A percentile compares a stretch with the other conserved stretches of the same genome.
Evolutionary conservation across 2,329 filamentous ascomycete genomes (phyloP).

Genomic region (Diaporthe humulicola): DNA sequence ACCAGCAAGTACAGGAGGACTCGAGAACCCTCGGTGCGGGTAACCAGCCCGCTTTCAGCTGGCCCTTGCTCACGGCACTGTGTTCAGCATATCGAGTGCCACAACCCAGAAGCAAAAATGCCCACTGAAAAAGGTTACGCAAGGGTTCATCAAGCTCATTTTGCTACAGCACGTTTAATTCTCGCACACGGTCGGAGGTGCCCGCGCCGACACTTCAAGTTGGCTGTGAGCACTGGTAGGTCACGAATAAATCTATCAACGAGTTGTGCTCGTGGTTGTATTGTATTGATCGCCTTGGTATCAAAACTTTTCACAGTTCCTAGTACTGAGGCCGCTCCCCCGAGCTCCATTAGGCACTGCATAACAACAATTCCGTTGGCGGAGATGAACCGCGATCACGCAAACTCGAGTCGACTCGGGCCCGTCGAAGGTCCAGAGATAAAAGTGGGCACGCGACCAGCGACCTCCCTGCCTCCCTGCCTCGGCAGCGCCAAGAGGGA

Average conservation of each 20-base stretch:
- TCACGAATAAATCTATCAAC: neutral
- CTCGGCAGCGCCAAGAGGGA: conserved; percentile 14
- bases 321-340: neutral
- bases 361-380: neutral
- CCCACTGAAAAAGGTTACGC: conserved; percentile 24
- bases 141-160: conserved; percentile 22
- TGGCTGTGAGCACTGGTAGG: too few species aligned
- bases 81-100: neutral
- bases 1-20: neutral
- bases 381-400: conserved; percentile 29
- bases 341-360: neutral
- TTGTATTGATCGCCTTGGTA: neutral
- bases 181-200: neutral
- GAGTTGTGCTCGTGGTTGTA: neutral
- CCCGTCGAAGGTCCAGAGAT: neutral
- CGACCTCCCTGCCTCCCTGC: too few species aligned
- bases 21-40: conserved; percentile 6
- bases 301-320: neutral
- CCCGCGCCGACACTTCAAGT: neutral
- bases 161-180: neutral
- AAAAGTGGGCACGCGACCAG: conserved; percentile 25
- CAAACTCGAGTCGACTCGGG: conserved; percentile 8
- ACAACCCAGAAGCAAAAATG: neutral
- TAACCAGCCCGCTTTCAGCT: neutral
- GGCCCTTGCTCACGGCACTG: neutral